phyloP scores from a whole-genome alignment of 495 filamentous ascomycete genomes.

The Bacidia rubella region DNA sequence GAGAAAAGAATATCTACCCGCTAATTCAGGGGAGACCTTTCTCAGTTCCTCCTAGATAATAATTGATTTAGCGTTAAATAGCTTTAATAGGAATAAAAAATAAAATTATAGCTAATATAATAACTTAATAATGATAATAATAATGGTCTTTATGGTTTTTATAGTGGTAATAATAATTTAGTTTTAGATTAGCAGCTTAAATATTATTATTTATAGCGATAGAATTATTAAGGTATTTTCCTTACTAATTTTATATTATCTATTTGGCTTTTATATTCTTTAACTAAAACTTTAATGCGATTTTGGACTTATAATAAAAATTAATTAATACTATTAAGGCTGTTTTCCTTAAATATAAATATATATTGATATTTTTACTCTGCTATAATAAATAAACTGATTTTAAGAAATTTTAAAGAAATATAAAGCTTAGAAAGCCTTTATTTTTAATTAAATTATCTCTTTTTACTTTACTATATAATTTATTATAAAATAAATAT shows the following conservation, averaged over 20 bases:
- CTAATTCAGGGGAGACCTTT: too few relatives aligned
- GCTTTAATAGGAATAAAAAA: too few relatives aligned
- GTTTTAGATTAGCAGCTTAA: too few relatives aligned
- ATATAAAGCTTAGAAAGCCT: neutral
- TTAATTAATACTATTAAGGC: neutral
- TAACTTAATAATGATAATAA: too few relatives aligned
- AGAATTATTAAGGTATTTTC: neutral
- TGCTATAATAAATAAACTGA: neutral
- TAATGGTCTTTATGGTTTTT: neutral
- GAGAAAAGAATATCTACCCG: too few relatives aligned
- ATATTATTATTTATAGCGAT: neutral
- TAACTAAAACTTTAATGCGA: neutral
- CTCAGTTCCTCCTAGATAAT: too few relatives aligned
- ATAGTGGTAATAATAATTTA: neutral
- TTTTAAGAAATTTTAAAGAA: neutral
- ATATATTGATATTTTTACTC: constrained; percentile 2
- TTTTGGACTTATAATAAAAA: neutral
- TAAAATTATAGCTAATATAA: too few relatives aligned
- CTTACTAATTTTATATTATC: neutral
- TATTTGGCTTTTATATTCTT: neutral
- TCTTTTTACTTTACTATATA: neutral
- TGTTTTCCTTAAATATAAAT: neutral
- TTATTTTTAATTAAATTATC: neutral
- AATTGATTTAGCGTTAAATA: too few relatives aligned
- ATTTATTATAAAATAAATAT: neutral